A percentile compares a stretch with the other conserved stretches of the same genome.
Evolutionary conservation across 331 rosid species (phyloP).

Genomic region (Saraca asoca): DNA sequence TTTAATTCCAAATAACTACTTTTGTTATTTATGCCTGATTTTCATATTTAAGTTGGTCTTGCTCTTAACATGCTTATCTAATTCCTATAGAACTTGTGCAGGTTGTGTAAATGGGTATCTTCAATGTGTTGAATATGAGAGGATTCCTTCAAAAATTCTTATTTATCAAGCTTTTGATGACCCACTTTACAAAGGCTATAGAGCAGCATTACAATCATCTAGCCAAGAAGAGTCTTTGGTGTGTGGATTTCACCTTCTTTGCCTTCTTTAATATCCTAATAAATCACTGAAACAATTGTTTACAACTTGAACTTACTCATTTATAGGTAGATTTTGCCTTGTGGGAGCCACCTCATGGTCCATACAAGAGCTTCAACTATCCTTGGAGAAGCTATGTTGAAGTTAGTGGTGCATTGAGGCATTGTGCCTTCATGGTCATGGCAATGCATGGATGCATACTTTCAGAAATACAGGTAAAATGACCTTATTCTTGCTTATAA

Average conservation of each 20-base stretch:
- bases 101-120: conserved; percentile 70
- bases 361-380: conserved; percentile 59
- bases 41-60: conserved; percentile 11
- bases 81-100: conserved; percentile 33
- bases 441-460: conserved; percentile 89
- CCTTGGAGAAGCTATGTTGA: conserved; percentile 74
- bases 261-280: conserved; percentile 12
- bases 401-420: conserved; percentile 76
- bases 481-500: too few relatives aligned
- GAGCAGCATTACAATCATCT: conserved; percentile 77
- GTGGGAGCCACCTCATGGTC: conserved; percentile 93
- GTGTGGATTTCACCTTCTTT: too few relatives aligned
- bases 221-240: conserved; percentile 80
- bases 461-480: conserved; percentile 79
- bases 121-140: conserved; percentile 69
- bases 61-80: too few relatives aligned
- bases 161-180: conserved; percentile 78
- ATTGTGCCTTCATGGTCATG: conserved; percentile 85
- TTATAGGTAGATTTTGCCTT: conserved; percentile 71
- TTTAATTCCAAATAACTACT: background rate
- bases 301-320: background rate
- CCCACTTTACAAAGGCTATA: conserved; percentile 69
- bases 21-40: background rate
- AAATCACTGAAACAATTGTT: conserved; percentile 11
- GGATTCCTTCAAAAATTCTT: conserved; percentile 77